These are phyloP conservation scores for Linderniella brevidens DNA, from an alignment of 257 asterid species.

Conservation along the genomic window DNA sequence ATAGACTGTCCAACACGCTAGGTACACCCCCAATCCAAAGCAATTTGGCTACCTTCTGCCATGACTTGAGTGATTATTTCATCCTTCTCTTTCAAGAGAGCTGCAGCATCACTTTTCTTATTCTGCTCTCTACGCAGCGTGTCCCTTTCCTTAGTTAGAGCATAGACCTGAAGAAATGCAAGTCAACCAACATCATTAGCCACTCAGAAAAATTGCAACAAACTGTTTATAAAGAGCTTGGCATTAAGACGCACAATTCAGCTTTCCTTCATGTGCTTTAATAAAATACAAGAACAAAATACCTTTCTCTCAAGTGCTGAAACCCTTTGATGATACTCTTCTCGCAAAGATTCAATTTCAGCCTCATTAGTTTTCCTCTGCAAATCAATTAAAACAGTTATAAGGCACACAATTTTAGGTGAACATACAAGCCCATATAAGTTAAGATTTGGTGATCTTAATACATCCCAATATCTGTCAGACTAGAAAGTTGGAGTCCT, in stretches of 20 bases:
- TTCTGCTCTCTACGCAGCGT: slow-evolving; percentile 64
- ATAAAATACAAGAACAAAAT: slow-evolving; percentile 5
- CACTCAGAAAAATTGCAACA: not conserved
- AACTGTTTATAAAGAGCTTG: not conserved
- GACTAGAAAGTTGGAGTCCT: too few species aligned
- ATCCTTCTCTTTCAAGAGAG: slow-evolving; percentile 75
- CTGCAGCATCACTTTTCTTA: slow-evolving; percentile 67
- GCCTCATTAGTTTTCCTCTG: slow-evolving; percentile 80
- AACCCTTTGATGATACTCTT: slow-evolving; percentile 87
- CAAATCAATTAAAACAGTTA: slow-evolving; percentile 16
- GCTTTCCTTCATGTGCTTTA: not conserved
- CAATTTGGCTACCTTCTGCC: slow-evolving; percentile 57
- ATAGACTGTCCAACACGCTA: too few species aligned
- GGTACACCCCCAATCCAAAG: not conserved
- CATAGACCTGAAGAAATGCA: slow-evolving; percentile 43
- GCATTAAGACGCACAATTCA: too few species aligned
- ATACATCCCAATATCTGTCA: too few species aligned
- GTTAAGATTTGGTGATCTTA: not conserved
- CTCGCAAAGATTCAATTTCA: slow-evolving; percentile 79
- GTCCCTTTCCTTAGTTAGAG: slow-evolving; percentile 71
- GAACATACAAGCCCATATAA: slow-evolving; percentile 5
- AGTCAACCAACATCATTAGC: slow-evolving; percentile 7
- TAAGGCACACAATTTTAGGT: not conserved
- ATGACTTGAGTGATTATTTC: slow-evolving; percentile 71
- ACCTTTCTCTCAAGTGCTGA: slow-evolving; percentile 96